A percentile compares a stretch with the other conserved stretches of the same genome.
phyloP scores from a whole-genome alignment of 202 grass and related monocot species.

The Eragrostis tef region DNA sequence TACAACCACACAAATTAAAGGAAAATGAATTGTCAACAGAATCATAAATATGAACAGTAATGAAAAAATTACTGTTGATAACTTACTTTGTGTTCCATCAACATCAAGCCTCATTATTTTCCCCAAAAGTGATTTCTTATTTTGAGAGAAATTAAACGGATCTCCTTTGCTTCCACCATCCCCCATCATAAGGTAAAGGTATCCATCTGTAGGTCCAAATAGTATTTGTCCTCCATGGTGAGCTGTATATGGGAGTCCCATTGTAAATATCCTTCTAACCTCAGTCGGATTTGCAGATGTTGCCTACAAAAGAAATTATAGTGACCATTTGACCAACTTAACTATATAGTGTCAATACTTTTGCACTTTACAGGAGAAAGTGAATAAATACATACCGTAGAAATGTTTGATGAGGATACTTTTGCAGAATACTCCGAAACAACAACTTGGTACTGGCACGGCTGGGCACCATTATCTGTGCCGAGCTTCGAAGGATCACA shows the following conservation, averaged over 20 bases:
- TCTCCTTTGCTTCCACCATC: slow-evolving; percentile 87
- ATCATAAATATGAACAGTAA: slow-evolving; percentile 11
- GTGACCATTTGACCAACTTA: neutral
- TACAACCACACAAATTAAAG: neutral
- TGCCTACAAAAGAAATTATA: slow-evolving; percentile 51
- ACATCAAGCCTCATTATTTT: slow-evolving; percentile 94
- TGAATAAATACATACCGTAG: slow-evolving; percentile 49
- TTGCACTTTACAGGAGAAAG: neutral
- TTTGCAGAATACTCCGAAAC: slow-evolving; percentile 72
- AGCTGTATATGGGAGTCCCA: slow-evolving; percentile 80
- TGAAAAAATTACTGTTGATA: neutral
- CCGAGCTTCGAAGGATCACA: slow-evolving; percentile 75
- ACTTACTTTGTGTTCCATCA: slow-evolving; percentile 74
- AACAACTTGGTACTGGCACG: slow-evolving; percentile 73
- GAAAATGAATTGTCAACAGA: neutral
- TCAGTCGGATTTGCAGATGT: slow-evolving; percentile 74
- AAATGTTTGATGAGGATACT: slow-evolving; percentile 57
- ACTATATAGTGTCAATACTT: neutral
- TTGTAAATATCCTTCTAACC: slow-evolving; percentile 86
- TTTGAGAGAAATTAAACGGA: slow-evolving; percentile 93
- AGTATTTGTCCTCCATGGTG: slow-evolving; percentile 92
- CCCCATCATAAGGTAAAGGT: slow-evolving; percentile 94
- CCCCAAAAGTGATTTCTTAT: slow-evolving; percentile 89
- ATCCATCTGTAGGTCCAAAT: slow-evolving; percentile 88
- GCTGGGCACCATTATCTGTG: slow-evolving; percentile 56